Base-by-base conservation (phyloP, 805 yeast genomes). In the Zygosaccharomyces gambellarensis region DNA sequence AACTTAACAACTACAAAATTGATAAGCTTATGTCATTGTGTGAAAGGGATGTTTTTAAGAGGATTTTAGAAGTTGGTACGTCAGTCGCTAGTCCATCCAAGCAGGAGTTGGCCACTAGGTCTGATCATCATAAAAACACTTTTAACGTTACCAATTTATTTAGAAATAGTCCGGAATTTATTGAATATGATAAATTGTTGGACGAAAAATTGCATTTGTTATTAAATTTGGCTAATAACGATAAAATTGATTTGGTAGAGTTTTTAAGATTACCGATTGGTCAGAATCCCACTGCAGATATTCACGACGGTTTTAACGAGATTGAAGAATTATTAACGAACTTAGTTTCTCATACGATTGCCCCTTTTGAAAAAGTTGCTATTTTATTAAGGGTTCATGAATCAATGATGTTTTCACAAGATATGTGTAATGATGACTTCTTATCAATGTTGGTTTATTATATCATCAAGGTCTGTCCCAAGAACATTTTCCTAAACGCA, bases 341-440 rank as follows among this genome's bases (percentile, higher is more conserved):
- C 5, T 48, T 67, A 22, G 51, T 56, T 6, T 51, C 53, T 32
- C 55, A 57, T 21, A 57, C 62, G 1, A 51, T 65, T 23, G 55
- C 69, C 10, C 71, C 71, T 3, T 56, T 44, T 38, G 69, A 65
- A 25, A 67, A 67, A 51, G 52, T 56, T 21, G 50, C 56, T n/a
- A 46, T 53, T 17, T 47, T 67, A 30, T 41, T 65, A 28, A 48
- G 57, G 17, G 44, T 67, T 10, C 71, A 67, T 47, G 60, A 60
- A 19, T 49, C 52, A 2, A 63, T 65, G 66, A 49, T 40, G 47
- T 48, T 55, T 11, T 53, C 58, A 1, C 55, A 62, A 12, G 61
- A 55, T 17, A 55, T 57, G 55, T 65, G 68, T 3, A 63, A 65
- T 40, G 71, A 67, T 46, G 69, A 62, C 27, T 63, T 62, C 43